phyloP scores from a whole-genome alignment of 2,329 filamentous ascomycete genomes.

The Fusarium liriodendri region DNA sequence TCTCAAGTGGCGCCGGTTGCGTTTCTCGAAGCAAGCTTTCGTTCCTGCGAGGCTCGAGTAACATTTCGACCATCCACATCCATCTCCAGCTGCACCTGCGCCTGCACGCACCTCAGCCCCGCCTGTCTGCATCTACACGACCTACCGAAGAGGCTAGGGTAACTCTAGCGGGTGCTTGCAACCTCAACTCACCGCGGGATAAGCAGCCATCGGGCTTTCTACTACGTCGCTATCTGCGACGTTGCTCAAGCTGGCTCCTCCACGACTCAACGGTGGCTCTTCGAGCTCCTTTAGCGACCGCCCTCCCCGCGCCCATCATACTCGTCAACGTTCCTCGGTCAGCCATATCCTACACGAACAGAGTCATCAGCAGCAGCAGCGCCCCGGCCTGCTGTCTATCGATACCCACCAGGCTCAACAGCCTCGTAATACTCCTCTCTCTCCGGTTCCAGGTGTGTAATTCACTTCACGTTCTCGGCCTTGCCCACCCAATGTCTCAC shows the following conservation, averaged over 20 bases:
- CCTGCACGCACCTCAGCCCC: not conserved
- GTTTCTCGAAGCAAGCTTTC: conserved; percentile 18
- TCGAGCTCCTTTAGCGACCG: conserved; percentile 65
- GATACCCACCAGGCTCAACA: conserved; percentile 45
- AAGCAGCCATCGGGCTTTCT: conserved; percentile 16
- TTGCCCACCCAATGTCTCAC: conserved; percentile 38
- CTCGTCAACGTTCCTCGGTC: conserved; percentile 62
- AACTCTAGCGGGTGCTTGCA: conserved; percentile 16
- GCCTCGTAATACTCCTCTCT: conserved; percentile 50
- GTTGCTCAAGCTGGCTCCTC: conserved; percentile 61
- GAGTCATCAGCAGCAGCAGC: conserved; percentile 44
- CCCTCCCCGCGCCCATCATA: conserved; percentile 61
- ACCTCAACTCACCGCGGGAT: conserved; percentile 10
- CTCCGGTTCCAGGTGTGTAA: conserved; percentile 65
- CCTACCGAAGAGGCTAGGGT: not conserved
- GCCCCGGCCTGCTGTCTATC: conserved; percentile 47
- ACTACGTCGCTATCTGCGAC: conserved; percentile 40
- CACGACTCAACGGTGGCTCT: conserved; percentile 61
- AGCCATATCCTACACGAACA: conserved; percentile 43
- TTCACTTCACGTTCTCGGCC: conserved; percentile 48
- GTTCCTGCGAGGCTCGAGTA: conserved; percentile 17
- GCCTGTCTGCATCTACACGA: not conserved
- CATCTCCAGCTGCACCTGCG: not conserved
- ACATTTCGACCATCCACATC: not conserved
- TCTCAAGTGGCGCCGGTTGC: conserved; percentile 18